Evolutionary conservation across 352 stramenopile genomes (phyloP).

Genomic region (Peronospora tabacina): DNA sequence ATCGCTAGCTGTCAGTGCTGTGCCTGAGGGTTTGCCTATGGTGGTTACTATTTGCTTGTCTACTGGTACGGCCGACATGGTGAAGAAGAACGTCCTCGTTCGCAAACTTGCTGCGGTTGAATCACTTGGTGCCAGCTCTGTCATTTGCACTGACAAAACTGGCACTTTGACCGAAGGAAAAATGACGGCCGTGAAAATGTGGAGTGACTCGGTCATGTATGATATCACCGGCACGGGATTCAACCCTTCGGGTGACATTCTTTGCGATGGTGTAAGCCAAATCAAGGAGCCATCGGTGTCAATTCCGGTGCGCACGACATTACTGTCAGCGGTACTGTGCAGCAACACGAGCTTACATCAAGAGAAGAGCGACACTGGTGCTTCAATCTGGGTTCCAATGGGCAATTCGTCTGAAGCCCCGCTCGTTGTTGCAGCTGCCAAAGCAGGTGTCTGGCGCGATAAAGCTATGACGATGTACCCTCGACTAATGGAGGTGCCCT

Average conservation of each 20-base stretch:
- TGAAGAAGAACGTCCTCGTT: constrained; percentile 77
- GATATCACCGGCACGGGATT: constrained; percentile 49
- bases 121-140: constrained; percentile 84
- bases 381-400: constrained; percentile 42
- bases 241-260: constrained; percentile 46
- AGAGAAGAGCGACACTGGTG: constrained; percentile 36
- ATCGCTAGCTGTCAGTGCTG: constrained; percentile 70
- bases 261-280: constrained; percentile 37
- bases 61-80: constrained; percentile 63
- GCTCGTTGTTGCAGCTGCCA: constrained; percentile 53
- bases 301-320: constrained; percentile 35
- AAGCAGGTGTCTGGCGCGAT: constrained; percentile 51
- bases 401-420: constrained; percentile 66
- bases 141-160: constrained; percentile 92
- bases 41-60: constrained; percentile 73
- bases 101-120: constrained; percentile 75
- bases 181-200: constrained; percentile 77
- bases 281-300: constrained; percentile 31
- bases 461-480: constrained; percentile 41
- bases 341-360: constrained; percentile 64
- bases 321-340: constrained; percentile 54
- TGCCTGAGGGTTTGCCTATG: constrained; percentile 68
- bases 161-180: constrained; percentile 88
- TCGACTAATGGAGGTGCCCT: constrained; percentile 84
- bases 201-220: constrained; percentile 46